These are phyloP conservation scores for Silene uniflora DNA, from an alignment of 148 eudicot genomes.

Conservation along the genomic window DNA sequence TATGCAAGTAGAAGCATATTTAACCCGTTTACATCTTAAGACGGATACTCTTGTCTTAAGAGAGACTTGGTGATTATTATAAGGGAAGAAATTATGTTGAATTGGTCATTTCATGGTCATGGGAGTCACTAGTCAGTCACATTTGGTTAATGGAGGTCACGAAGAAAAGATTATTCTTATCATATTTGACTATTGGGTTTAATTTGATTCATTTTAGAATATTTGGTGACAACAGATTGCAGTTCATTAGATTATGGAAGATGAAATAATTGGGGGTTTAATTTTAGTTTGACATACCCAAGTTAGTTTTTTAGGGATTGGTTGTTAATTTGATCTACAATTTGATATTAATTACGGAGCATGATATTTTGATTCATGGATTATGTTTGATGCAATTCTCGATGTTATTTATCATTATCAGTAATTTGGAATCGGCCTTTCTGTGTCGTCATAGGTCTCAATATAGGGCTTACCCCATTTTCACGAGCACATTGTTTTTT, in stretches of 20 bases:
- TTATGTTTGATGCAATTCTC: background rate
- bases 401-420: background rate
- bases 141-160: background rate
- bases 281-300: background rate
- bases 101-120: conserved; percentile 7
- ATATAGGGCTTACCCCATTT: too few relatives aligned
- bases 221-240: background rate
- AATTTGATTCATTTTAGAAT: background rate
- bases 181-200: background rate
- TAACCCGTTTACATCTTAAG: too few relatives aligned
- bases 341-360: background rate
- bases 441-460: too few relatives aligned
- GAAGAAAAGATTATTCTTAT: background rate
- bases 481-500: too few relatives aligned
- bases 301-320: background rate
- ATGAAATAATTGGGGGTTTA: conserved; percentile 4
- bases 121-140: conserved; percentile 3
- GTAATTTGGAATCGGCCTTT: too few relatives aligned
- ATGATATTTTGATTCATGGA: too few relatives aligned
- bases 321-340: background rate
- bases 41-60: too few relatives aligned
- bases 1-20: too few relatives aligned
- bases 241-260: background rate
- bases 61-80: background rate
- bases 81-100: background rate